Percentiles rank a stretch among this genome's conserved stretches.
These are phyloP conservation scores for Spergularia marina DNA, from an alignment of 148 eudicot species.

Conservation along the genomic window DNA sequence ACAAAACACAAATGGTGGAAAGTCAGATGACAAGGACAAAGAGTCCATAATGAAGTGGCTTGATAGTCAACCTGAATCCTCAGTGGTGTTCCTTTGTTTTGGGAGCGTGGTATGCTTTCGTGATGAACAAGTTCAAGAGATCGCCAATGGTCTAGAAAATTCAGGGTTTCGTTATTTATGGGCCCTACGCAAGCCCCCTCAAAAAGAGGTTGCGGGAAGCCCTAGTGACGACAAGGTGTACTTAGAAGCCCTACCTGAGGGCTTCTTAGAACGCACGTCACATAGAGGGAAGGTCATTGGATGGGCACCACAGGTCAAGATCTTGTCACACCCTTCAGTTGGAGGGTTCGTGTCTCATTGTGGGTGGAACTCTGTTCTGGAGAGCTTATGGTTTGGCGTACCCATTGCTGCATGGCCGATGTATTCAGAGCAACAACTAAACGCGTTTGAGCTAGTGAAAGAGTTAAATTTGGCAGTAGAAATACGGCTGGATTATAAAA, in stretches of 20 bases:
- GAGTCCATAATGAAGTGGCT: constrained; percentile 39
- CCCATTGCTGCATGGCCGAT: constrained; percentile 28
- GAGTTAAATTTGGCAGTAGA: constrained; percentile 23
- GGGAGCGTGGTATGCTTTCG: constrained; percentile 49
- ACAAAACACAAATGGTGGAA: constrained; percentile 16
- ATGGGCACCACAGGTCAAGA: constrained; percentile 43
- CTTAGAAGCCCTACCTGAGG: constrained; percentile 31
- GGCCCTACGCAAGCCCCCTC: constrained; percentile 18
- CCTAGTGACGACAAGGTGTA: constrained; percentile 21
- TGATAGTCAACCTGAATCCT: constrained; percentile 37
- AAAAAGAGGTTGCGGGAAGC: neutral
- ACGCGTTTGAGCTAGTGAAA: constrained; percentile 27
- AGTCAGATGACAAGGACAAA: neutral
- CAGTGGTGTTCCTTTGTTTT: constrained; percentile 55
- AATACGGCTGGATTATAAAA: constrained; percentile 17
- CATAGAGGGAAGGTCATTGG: constrained; percentile 35
- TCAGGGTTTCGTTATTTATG: constrained; percentile 39
- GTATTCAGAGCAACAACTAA: constrained; percentile 24
- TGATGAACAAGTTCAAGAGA: constrained; percentile 39
- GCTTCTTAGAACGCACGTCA: constrained; percentile 36
- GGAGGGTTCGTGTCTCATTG: constrained; percentile 37
- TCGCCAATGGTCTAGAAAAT: constrained; percentile 43
- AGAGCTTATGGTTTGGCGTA: constrained; percentile 21
- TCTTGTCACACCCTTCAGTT: constrained; percentile 34
- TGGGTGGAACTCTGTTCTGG: constrained; percentile 27